phyloP scores from a whole-genome alignment of 2,329 filamentous ascomycete genomes.

The Botrytis sinoallii region DNA sequence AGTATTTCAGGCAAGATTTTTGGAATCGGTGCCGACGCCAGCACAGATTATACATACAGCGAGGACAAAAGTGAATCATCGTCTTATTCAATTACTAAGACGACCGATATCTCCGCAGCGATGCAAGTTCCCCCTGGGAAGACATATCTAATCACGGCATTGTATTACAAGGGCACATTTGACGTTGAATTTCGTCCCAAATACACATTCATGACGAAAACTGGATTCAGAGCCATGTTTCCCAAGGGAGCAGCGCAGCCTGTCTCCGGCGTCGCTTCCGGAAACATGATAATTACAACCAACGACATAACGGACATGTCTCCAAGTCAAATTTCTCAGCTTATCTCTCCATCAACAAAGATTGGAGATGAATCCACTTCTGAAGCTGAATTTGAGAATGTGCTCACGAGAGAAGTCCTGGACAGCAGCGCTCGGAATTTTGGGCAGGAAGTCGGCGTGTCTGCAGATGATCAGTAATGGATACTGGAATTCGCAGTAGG shows the following conservation, averaged over 20 bases:
- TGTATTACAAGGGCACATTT: too few species aligned
- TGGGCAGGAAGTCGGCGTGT: neutral
- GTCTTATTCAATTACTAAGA: neutral
- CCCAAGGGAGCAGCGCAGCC: too few species aligned
- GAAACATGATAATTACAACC: too few species aligned
- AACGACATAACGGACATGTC: too few species aligned
- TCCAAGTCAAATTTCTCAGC: too few species aligned
- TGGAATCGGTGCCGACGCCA: neutral
- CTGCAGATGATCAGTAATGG: neutral
- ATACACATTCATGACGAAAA: too few species aligned
- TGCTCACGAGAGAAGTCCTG: neutral
- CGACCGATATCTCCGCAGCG: neutral
- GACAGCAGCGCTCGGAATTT: neutral
- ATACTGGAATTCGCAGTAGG: neutral
- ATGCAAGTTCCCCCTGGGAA: neutral
- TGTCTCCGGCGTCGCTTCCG: too few species aligned
- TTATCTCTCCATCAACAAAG: too few species aligned
- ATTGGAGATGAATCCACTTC: too few species aligned
- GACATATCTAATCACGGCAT: too few species aligned
- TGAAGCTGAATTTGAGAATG: neutral
- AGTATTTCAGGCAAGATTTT: neutral
- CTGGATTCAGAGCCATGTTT: too few species aligned
- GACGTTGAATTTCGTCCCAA: too few species aligned
- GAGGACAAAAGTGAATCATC: neutral
- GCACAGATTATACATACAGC: neutral